phyloP scores from a whole-genome alignment of 257 asterid genomes.

The Asclepias syriaca region DNA sequence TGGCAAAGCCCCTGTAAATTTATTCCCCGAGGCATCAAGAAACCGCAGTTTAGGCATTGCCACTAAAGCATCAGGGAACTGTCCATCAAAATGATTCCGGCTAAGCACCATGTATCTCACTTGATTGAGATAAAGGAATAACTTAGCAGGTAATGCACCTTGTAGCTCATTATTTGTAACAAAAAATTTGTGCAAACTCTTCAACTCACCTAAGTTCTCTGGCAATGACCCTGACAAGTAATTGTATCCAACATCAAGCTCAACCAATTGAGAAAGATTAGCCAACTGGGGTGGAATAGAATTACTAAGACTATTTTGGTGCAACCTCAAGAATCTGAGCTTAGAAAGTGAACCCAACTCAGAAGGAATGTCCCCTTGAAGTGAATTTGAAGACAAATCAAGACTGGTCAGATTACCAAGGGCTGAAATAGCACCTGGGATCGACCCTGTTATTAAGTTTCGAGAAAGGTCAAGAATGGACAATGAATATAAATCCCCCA shows the following conservation, averaged over 20 bases:
- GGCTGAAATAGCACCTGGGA: slow-evolving; percentile 44
- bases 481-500: slow-evolving; percentile 35
- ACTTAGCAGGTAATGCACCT: slow-evolving; percentile 28
- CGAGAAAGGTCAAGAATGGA: slow-evolving; percentile 49
- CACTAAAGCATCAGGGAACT: slow-evolving; percentile 35
- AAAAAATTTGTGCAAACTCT: slow-evolving; percentile 30
- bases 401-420: slow-evolving; percentile 48
- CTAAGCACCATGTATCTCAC: slow-evolving; percentile 32
- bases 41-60: slow-evolving; percentile 25
- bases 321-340: slow-evolving; percentile 41
- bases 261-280: slow-evolving; percentile 35
- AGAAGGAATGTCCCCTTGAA: slow-evolving; percentile 48
- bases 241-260: slow-evolving; percentile 56
- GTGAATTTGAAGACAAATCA: slow-evolving; percentile 51
- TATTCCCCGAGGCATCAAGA: slow-evolving; percentile 57
- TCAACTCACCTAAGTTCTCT: slow-evolving; percentile 30
- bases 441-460: slow-evolving; percentile 51
- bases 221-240: slow-evolving; percentile 47
- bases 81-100: slow-evolving; percentile 29
- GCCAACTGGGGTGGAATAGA: slow-evolving; percentile 50
- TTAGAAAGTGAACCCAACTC: slow-evolving; percentile 36
- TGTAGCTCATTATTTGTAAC: slow-evolving; percentile 42
- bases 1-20: slow-evolving; percentile 47
- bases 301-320: slow-evolving; percentile 43
- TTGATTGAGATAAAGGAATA: slow-evolving; percentile 23